A percentile compares a stretch with the other conserved stretches of the same genome.
Evolutionary conservation across 2,329 filamentous ascomycete species (phyloP).

Genomic region (Fusarium pseudonygamai): DNA sequence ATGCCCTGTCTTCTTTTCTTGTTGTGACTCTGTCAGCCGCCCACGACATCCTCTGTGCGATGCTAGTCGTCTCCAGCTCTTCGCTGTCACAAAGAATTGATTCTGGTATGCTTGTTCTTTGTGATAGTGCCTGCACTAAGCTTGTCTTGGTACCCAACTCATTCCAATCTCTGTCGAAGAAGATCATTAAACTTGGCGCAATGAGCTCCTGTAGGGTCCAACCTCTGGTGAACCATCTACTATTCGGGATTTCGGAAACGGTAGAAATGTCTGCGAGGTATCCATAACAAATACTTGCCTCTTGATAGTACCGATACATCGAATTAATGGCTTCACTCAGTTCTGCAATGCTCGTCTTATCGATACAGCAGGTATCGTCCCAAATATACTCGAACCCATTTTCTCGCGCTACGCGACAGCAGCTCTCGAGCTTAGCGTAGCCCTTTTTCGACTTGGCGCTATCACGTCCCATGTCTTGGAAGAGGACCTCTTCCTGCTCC

Average conservation of each 20-base stretch:
- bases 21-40: conserved; percentile 1
- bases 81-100: neutral
- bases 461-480: neutral
- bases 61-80: neutral
- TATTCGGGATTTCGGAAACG: accelerated
- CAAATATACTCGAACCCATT: conserved; percentile 24
- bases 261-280: conserved; percentile 14
- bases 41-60: conserved; percentile 17
- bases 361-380: conserved; percentile 38
- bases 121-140: neutral
- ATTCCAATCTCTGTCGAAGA: conserved; percentile 1
- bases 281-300: conserved; percentile 13
- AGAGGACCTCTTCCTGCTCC: conserved; percentile 9
- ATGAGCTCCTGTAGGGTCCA: conserved; percentile 21
- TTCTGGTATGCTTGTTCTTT: neutral
- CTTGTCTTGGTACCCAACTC: neutral
- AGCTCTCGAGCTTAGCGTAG: conserved; percentile 20
- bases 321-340: conserved; percentile 31
- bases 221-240: conserved; percentile 18
- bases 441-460: neutral
- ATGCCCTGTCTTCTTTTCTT: neutral
- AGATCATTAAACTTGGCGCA: neutral
- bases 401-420: neutral
- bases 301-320: conserved; percentile 35
- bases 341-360: conserved; percentile 32